phyloP scores from a whole-genome alignment of 73 alveolate genomes.

The Tetrahymena thermophila region DNA sequence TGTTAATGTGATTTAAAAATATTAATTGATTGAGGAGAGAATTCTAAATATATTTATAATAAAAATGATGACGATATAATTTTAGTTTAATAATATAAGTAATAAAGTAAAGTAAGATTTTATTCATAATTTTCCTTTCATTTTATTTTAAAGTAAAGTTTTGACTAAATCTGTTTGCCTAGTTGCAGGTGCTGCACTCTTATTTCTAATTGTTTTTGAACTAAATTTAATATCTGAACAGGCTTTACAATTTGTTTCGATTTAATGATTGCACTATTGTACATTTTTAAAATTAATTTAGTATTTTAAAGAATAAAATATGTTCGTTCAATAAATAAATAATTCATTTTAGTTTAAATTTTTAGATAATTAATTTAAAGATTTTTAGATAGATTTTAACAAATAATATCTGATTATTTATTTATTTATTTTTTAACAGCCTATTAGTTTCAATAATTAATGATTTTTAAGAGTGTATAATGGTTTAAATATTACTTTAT shows the following conservation, averaged over 20 bases:
- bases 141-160: background rate
- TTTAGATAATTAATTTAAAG: background rate
- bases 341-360: background rate
- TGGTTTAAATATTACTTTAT: background rate
- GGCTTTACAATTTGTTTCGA: background rate
- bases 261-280: background rate
- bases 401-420: too few species aligned
- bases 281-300: background rate
- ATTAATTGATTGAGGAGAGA: too few species aligned
- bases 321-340: background rate
- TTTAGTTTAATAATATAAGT: too few species aligned
- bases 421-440: background rate
- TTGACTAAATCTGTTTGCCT: background rate
- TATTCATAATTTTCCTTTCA: background rate
- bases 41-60: too few species aligned
- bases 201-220: background rate
- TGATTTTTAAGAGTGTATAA: background rate
- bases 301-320: background rate
- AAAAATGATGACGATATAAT: too few species aligned
- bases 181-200: background rate
- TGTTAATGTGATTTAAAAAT: too few species aligned
- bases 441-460: background rate
- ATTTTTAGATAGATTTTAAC: background rate
- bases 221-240: background rate
- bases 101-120: too few species aligned